These are phyloP conservation scores for Colletotrichum sp. DNA, from an alignment of 2,329 filamentous ascomycete species.

Conservation along the genomic window DNA sequence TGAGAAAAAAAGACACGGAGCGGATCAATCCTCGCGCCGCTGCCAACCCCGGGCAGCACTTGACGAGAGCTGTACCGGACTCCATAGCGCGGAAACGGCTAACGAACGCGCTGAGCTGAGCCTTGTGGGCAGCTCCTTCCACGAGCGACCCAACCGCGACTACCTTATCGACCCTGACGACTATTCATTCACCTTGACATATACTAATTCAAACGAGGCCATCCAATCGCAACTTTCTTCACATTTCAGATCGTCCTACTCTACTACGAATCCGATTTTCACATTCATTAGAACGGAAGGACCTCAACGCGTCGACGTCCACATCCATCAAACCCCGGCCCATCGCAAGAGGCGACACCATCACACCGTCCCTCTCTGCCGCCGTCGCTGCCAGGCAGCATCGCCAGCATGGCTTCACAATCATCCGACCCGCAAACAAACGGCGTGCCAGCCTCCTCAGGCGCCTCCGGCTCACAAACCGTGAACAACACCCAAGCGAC, in stretches of 20 bases:
- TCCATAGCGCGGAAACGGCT: background rate
- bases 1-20: background rate
- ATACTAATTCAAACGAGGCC: background rate
- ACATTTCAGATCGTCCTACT: background rate
- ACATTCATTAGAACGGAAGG: background rate
- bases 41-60: background rate
- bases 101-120: constrained; percentile 13
- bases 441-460: constrained; percentile 50
- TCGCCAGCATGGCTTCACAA: constrained; percentile 31
- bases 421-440: constrained; percentile 55
- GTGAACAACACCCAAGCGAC: constrained; percentile 40
- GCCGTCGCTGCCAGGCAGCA: background rate
- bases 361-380: background rate
- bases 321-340: background rate
- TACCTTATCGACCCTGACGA: background rate
- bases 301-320: background rate
- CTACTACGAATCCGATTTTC: background rate
- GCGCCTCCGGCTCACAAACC: constrained; percentile 40
- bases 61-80: background rate
- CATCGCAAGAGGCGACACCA: background rate
- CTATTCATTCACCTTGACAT: background rate
- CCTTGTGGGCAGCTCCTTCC: background rate
- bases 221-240: background rate
- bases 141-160: background rate
- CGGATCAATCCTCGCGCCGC: constrained; percentile 27